A percentile compares a stretch with the other conserved stretches of the same genome.
Conservation (phyloP, 108 stramenopile species). For the Aurantiochytrium sp. region DNA sequence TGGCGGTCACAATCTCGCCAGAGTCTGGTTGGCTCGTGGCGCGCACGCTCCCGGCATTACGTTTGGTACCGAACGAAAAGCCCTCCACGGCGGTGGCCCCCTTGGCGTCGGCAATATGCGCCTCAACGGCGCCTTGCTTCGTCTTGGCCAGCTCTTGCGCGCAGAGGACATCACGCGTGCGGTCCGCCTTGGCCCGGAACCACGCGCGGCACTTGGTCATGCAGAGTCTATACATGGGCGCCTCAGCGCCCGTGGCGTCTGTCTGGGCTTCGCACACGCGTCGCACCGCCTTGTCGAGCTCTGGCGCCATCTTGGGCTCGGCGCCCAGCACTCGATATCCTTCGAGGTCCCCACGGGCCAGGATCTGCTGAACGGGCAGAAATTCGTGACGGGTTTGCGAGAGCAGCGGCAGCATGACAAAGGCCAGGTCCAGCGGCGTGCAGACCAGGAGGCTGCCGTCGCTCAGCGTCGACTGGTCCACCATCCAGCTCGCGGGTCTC, state of each 20-base stretch:
- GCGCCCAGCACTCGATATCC: background rate
- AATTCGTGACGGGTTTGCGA: background rate
- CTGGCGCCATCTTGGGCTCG: background rate
- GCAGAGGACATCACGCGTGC: background rate
- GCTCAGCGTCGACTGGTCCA: background rate
- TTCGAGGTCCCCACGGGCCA: background rate
- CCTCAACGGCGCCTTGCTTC: background rate
- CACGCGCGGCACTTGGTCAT: background rate
- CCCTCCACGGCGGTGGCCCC: background rate
- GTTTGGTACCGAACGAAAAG: background rate
- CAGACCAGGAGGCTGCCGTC: background rate
- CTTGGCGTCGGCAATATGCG: background rate
- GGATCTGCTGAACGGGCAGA: background rate
- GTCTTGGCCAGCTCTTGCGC: background rate
- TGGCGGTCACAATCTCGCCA: background rate
- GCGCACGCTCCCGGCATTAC: background rate
- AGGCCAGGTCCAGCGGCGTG: background rate
- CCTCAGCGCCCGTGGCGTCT: background rate
- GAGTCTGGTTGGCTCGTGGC: background rate
- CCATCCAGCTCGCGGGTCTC: background rate
- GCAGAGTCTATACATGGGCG: background rate
- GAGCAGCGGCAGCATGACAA: background rate
- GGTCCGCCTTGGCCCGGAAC: background rate
- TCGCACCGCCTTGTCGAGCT: background rate
- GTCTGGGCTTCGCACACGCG: background rate